Conservation (phyloP, 148 eudicot species). For the Cornus kousa region DNA sequence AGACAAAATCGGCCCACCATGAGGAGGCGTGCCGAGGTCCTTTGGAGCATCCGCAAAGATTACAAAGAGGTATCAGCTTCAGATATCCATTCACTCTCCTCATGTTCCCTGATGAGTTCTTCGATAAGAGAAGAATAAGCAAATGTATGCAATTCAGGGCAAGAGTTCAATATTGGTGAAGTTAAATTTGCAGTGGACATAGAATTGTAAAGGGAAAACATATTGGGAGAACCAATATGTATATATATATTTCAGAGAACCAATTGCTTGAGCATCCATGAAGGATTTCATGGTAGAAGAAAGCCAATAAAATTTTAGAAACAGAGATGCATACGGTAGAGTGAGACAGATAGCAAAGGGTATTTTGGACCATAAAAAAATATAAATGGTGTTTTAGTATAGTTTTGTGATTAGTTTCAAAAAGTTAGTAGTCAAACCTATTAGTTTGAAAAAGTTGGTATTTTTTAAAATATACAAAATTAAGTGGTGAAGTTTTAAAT, state of each 20-base stretch:
- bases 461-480: too few species aligned
- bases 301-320: neutral
- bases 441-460: too few species aligned
- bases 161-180: neutral
- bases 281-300: neutral
- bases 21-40: slow-evolving; percentile 72
- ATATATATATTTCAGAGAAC: neutral
- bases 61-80: slow-evolving; percentile 43
- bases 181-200: neutral
- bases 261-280: neutral
- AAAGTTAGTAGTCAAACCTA: too few species aligned
- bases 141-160: neutral
- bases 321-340: too few species aligned
- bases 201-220: neutral
- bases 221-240: too few species aligned
- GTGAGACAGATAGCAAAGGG: too few species aligned
- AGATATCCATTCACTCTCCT: slow-evolving; percentile 22
- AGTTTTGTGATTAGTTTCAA: too few species aligned
- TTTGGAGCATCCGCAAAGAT: slow-evolving; percentile 82
- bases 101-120: slow-evolving; percentile 23
- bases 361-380: too few species aligned
- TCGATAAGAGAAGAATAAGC: slow-evolving; percentile 24
- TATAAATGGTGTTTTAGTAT: too few species aligned
- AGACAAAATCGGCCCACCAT: slow-evolving; percentile 64
- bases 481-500: too few species aligned